Conservation (phyloP, 2,329 filamentous ascomycete species). For the Cercospora sesami region DNA sequence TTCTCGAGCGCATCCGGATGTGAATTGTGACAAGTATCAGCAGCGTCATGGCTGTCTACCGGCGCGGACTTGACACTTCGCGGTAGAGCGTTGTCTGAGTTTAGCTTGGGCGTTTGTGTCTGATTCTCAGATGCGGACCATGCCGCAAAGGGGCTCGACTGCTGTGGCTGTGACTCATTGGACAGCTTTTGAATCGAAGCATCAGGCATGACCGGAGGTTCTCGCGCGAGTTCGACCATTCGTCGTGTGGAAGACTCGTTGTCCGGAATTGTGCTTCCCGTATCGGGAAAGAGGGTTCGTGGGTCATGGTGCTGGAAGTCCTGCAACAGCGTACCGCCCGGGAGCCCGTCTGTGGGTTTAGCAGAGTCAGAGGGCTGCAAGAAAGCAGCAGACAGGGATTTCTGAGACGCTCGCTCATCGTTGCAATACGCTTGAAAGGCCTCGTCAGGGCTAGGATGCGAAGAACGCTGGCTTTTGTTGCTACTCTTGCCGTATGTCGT, state of each 20-base stretch:
- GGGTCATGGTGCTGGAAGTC: conserved; percentile 45
- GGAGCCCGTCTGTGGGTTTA: conserved; percentile 31
- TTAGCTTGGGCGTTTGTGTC: conserved; percentile 16
- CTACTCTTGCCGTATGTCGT: conserved; percentile 24
- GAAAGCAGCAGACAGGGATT: conserved; percentile 25
- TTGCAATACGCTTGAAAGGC: conserved; percentile 22
- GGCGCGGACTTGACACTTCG: background rate
- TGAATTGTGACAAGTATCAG: background rate
- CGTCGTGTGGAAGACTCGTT: conserved; percentile 45
- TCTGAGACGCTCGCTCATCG: conserved; percentile 16
- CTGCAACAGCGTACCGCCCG: conserved; percentile 38
- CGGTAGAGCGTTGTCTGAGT: background rate
- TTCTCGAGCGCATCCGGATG: background rate
- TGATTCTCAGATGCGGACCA: conserved; percentile 18
- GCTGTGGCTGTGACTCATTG: conserved; percentile 4
- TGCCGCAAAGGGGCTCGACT: conserved; percentile 5
- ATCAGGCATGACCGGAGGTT: background rate
- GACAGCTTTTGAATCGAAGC: background rate
- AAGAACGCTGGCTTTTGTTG: conserved; percentile 3
- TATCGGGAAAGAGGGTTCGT: conserved; percentile 43
- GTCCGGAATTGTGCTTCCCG: conserved; percentile 47
- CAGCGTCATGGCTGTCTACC: background rate
- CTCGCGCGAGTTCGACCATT: conserved; percentile 40
- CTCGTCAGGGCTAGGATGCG: conserved; percentile 5
- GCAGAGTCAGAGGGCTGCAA: conserved; percentile 26